These are phyloP conservation scores for Zea mays DNA, from an alignment of 176 grass and related monocot genomes.

Conservation along the genomic window Zm-B73-REFERENCE-NAM-5.0 NC_050097.1:143762501-143763000, in stretches of 20 bases:
- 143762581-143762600: neutral
- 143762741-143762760: neutral
- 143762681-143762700: neutral
- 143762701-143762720: neutral
- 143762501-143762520: neutral
- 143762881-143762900: neutral
- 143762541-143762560: neutral
- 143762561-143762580: neutral
- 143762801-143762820: neutral
- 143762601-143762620: neutral
- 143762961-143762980: neutral
- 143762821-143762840: neutral
- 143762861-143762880: neutral
- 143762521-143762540: neutral
- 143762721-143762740: conserved; percentile 16
- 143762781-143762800: neutral
- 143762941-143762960: neutral
- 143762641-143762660: neutral
- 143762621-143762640: neutral
- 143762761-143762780: no score
- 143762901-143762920: neutral
- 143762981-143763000: conserved; percentile 7
- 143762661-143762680: neutral
- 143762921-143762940: conserved; percentile 8
- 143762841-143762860: conserved; percentile 1